These are phyloP conservation scores for Didymella lethalis DNA, from an alignment of 2,329 filamentous ascomycete genomes.

Conservation along the genomic window DNA sequence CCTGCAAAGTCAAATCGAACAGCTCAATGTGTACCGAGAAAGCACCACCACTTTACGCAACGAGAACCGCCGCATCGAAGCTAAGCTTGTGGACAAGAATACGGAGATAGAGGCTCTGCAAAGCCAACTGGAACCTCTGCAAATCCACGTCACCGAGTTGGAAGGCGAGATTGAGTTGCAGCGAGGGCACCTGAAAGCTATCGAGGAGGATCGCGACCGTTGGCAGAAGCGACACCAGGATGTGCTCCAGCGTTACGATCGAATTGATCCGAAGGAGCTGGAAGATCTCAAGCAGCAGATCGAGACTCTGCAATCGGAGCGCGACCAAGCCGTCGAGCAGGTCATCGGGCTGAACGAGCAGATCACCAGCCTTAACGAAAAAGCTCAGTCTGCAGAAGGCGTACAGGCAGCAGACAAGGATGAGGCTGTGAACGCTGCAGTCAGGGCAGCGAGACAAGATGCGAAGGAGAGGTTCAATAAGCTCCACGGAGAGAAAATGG, in stretches of 20 bases:
- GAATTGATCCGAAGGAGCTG: constrained; percentile 90
- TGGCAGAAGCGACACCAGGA: constrained; percentile 97
- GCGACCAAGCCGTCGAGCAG: constrained; percentile 60
- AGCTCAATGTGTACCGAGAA: constrained; percentile 94
- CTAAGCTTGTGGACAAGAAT: constrained; percentile 76
- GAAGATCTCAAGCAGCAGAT: constrained; percentile 87
- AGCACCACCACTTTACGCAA: constrained; percentile 90
- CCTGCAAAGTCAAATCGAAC: constrained; percentile 91
- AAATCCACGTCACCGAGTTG: constrained; percentile 80
- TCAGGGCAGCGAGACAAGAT: constrained; percentile 61
- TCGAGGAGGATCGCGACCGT: constrained; percentile 89
- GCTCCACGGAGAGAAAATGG: constrained; percentile 39
- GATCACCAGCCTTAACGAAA: constrained; percentile 57
- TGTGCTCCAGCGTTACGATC: constrained; percentile 94
- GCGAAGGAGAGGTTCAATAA: constrained; percentile 68
- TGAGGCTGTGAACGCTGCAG: constrained; percentile 24
- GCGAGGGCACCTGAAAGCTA: constrained; percentile 85
- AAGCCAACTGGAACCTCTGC: constrained; percentile 79
- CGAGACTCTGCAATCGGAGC: constrained; percentile 61
- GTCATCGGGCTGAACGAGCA: constrained; percentile 56
- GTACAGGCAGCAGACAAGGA: constrained; percentile 26
- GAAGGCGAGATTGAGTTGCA: constrained; percentile 82
- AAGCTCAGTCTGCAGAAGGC: constrained; percentile 51
- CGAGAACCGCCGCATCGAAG: constrained; percentile 80
- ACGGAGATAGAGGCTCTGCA: constrained; percentile 77